Percentiles rank a stretch among this genome's conserved stretches.
phyloP scores from a whole-genome alignment of 2,329 filamentous ascomycete genomes.

The Pseudovirgaria hyperparasitica region DNA sequence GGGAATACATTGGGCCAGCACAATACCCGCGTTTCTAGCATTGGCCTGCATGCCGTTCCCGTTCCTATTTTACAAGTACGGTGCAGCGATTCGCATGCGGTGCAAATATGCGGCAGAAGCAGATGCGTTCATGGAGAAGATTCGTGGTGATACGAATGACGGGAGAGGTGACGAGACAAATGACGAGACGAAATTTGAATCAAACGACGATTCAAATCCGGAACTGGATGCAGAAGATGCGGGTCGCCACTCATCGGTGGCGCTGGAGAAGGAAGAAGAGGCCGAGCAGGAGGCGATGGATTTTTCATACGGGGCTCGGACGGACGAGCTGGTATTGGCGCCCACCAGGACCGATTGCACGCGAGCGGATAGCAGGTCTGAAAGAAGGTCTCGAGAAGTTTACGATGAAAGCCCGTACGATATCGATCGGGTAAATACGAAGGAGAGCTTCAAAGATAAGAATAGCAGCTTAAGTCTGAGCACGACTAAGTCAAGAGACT shows the following conservation, averaged over 20 bases:
- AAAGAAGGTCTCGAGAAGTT: constrained; percentile 13
- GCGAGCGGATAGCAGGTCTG: constrained; percentile 12
- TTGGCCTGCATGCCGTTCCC: constrained; percentile 61
- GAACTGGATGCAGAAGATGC: constrained; percentile 1
- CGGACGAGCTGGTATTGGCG: not conserved
- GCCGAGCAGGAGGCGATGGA: constrained; percentile 10
- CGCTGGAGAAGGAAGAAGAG: constrained; percentile 20
- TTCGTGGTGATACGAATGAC: constrained; percentile 23
- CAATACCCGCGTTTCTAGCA: constrained; percentile 61
- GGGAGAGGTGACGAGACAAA: constrained; percentile 16
- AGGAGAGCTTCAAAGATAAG: constrained; percentile 28
- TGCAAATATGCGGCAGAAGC: constrained; percentile 61
- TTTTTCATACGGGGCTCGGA: constrained; percentile 11
- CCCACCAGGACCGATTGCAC: constrained; percentile 10
- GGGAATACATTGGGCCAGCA: constrained; percentile 65
- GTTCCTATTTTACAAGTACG: constrained; percentile 65
- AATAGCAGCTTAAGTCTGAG: too few relatives aligned
- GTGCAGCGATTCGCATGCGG: constrained; percentile 46
- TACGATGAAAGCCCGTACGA: constrained; percentile 34
- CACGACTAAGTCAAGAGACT: too few relatives aligned
- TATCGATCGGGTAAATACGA: constrained; percentile 35
- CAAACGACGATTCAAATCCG: not conserved
- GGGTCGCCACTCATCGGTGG: constrained; percentile 2
- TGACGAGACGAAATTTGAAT: constrained; percentile 8
- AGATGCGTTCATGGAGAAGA: constrained; percentile 42